Percentiles rank a stretch among this genome's conserved stretches.
These are phyloP conservation scores for barley (Hordeum vulgare) DNA, from an alignment of 176 grass and related monocot species.

Conservation along the genomic window DNA sequence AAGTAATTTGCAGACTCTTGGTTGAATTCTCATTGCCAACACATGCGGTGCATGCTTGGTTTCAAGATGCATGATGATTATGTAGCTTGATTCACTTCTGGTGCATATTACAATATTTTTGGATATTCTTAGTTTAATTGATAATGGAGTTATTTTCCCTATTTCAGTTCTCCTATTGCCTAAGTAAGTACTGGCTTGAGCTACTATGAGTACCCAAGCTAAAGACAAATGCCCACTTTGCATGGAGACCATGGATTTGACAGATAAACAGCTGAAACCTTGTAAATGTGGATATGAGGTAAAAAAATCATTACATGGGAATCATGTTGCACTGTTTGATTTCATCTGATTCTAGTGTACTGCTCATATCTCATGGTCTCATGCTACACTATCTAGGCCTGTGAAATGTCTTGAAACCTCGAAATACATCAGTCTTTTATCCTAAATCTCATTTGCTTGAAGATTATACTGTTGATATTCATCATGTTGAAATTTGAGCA, in stretches of 20 bases:
- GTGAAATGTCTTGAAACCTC: neutral
- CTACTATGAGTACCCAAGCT: constrained; percentile 41
- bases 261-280: constrained; percentile 63
- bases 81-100: neutral
- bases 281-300: constrained; percentile 80
- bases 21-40: neutral
- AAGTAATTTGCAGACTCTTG: neutral
- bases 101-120: neutral
- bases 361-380: neutral
- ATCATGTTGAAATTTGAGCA: constrained; percentile 7
- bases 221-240: constrained; percentile 52
- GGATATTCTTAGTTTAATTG: neutral
- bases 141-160: neutral
- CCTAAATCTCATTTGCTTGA: neutral
- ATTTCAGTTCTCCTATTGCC: constrained; percentile 14
- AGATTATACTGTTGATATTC: neutral
- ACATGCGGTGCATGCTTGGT: neutral
- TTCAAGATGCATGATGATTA: neutral
- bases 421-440: neutral
- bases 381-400: neutral
- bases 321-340: constrained; percentile 1
- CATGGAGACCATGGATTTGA: constrained; percentile 48
- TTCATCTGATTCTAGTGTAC: neutral
- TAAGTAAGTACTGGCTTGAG: neutral
- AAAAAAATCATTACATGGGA: neutral